Evolutionary conservation across 73 alveolate species (phyloP), one percentile per base, ranked within the genome.

Genomic region (Paramecium primaurelia): DNA sequence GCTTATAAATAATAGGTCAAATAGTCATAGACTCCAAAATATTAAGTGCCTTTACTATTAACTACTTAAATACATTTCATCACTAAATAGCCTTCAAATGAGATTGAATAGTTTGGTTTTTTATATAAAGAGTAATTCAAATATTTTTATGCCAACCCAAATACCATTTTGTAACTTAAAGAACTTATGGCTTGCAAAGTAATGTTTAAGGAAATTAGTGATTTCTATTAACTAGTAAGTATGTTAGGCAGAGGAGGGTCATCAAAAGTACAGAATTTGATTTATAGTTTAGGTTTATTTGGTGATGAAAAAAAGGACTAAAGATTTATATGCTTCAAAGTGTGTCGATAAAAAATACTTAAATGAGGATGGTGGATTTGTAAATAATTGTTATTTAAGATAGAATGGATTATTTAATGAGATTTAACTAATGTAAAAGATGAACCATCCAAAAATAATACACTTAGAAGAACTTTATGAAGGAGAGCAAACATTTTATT

Each of bases 341-440:
- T 80, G 91, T 80, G 75, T 80, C 4, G 91, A 80, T n/a, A 80
- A 80, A 49, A 16, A 58, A 47, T 49, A 45, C 75, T 14, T 80
- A 22, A 34, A 4, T 2, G 91, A 80, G 8, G 91, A 80, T 26
- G 91, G 91, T 4, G 91, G 75, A 45, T 42, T 40, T 45, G 91
- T 80, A 80, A 32, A 2, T 8, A 22, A 0, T 49, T 22, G 49
- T 9, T 14, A 42, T 40, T 40, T 73, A 38, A n/a, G 10, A 8
- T 75, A 80, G 91, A 49, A 20, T 80, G 91, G 77, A 10, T 36
- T 80, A 22, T 80, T 80, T 44, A 80, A 80, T 36, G 91, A 80
- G 16, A 80, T 80, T 49, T 26, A 49, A 44, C 20, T 80, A 9
- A 80, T 80, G 91, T 22, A 42, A 11, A 45, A 12, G 49, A 80